Conservation (phyloP, 257 asterid species). For the Nemophila menziesii region DNA sequence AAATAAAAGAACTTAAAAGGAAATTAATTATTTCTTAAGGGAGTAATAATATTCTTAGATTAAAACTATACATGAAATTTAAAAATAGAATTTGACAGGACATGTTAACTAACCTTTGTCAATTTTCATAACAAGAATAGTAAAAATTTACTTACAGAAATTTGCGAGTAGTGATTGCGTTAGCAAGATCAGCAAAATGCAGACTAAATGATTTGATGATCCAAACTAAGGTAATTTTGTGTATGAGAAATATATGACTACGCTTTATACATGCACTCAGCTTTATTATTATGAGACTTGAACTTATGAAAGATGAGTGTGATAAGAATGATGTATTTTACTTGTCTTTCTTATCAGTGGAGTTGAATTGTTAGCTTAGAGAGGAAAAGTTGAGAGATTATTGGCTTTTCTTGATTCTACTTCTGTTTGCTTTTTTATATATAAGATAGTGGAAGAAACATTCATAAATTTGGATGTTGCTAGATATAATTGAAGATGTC, state of each 20-base stretch:
- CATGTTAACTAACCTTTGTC: too few species aligned
- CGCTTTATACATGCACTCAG: neutral
- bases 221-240: neutral
- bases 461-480: neutral
- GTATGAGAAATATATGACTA: too few species aligned
- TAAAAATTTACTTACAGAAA: neutral
- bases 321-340: neutral
- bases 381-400: neutral
- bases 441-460: neutral
- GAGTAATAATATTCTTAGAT: too few species aligned
- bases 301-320: neutral
- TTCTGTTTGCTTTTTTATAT: neutral
- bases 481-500: neutral
- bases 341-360: neutral
- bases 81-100: too few species aligned
- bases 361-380: neutral
- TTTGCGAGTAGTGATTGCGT: neutral
- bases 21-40: too few species aligned
- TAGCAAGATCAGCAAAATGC: neutral
- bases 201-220: neutral
- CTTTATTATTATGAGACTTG: neutral
- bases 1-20: too few species aligned
- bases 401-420: constrained; percentile 3
- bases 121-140: neutral
- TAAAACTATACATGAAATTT: too few species aligned